These are phyloP conservation scores for Tetraselmis striata DNA, from an alignment of 139 green algal species.

Conservation along the genomic window DNA sequence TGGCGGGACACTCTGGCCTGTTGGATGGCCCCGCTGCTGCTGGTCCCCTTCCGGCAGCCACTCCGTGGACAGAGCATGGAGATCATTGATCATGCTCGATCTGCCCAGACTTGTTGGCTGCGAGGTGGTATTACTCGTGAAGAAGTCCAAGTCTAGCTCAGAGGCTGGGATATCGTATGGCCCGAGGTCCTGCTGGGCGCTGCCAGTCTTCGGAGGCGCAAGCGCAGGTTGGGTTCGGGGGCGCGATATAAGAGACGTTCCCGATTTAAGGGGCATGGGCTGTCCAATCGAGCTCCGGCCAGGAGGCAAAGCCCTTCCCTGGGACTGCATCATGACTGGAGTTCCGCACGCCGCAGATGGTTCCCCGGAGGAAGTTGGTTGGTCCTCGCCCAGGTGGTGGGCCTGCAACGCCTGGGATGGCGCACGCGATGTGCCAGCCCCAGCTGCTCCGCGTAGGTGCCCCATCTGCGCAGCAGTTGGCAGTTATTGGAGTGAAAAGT, in stretches of 20 bases:
- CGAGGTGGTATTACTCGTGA: background rate
- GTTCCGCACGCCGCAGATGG: background rate
- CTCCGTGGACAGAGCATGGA: no score
- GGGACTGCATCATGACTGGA: no score
- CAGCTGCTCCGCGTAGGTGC: background rate
- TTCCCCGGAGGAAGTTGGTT: background rate
- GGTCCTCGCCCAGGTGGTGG: background rate
- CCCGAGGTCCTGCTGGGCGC: background rate
- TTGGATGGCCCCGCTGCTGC: background rate
- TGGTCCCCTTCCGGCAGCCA: background rate
- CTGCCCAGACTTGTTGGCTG: no score
- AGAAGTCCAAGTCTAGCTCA: background rate
- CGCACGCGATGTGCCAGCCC: background rate
- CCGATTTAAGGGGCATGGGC: background rate
- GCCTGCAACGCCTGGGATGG: background rate
- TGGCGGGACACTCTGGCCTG: background rate
- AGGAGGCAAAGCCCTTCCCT: background rate
- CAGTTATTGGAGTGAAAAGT: no score
- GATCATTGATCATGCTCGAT: no score
- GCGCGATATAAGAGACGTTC: background rate
- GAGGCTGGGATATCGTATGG: background rate
- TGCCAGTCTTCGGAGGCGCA: background rate
- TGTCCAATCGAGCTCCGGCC: background rate
- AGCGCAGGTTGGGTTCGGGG: background rate
- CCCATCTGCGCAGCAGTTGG: background rate